phyloP scores from a whole-genome alignment of 345 rosid species.

The Corchorus olitorius region DNA sequence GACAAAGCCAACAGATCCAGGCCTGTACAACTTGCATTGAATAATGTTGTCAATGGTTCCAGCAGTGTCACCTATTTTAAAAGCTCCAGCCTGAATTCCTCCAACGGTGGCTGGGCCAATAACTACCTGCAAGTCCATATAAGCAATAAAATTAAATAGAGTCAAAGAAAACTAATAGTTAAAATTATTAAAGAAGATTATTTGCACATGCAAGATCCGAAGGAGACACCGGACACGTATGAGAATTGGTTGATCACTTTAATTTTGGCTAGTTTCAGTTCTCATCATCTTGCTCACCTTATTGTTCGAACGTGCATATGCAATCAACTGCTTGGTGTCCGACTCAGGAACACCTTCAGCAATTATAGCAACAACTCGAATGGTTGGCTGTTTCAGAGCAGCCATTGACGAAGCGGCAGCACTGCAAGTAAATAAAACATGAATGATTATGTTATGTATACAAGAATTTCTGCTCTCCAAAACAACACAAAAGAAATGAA shows the following conservation, averaged over 20 bases:
- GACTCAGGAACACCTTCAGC: constrained; percentile 99
- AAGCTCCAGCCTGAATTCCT: constrained; percentile 98
- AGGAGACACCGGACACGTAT: neutral
- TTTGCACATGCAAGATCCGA: neutral
- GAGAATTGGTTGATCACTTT: constrained; percentile 1
- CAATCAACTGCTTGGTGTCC: constrained; percentile 88
- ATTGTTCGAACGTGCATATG: constrained; percentile 91
- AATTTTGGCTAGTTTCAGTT: constrained; percentile 6
- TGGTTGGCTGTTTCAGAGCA: constrained; percentile 94
- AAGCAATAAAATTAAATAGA: constrained; percentile 20
- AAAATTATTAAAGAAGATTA: neutral
- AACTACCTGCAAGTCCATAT: constrained; percentile 68
- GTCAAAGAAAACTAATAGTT: neutral
- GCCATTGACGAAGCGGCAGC: constrained; percentile 98
- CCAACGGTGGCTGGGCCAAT: constrained; percentile 99
- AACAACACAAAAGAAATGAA: neutral
- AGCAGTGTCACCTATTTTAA: constrained; percentile 98
- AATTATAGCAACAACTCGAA: constrained; percentile 90
- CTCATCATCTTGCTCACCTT: constrained; percentile 50
- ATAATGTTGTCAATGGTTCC: constrained; percentile 95
- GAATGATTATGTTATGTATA: constrained; percentile 10
- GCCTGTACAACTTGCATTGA: constrained; percentile 91
- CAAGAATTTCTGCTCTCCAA: constrained; percentile 14
- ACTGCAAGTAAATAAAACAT: constrained; percentile 44
- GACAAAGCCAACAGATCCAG: constrained; percentile 98